These are phyloP conservation scores for Cucurbita ficifolia DNA, from an alignment of 306 rosid species.

Conservation along the genomic window DNA sequence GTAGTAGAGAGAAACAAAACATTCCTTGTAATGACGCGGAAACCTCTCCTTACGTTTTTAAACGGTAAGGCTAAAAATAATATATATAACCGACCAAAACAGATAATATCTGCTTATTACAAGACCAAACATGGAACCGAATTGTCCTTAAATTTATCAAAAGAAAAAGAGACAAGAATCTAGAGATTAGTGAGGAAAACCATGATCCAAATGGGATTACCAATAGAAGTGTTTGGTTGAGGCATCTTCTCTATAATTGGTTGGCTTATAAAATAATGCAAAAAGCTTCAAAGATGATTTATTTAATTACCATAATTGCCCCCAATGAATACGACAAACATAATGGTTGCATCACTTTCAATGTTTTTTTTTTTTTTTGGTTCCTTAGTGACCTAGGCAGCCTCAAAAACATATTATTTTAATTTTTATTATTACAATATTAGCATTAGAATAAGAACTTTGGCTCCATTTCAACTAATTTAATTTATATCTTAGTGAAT, in stretches of 20 bases:
- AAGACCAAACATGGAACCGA: background rate
- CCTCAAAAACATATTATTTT: background rate
- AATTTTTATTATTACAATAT: background rate
- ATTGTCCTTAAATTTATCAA: background rate
- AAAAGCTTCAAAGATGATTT: background rate
- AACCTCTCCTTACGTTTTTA: too few relatives aligned
- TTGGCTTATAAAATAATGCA: background rate
- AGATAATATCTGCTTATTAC: too few relatives aligned
- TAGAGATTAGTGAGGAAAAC: slow-evolving; percentile 1
- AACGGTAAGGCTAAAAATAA: too few relatives aligned
- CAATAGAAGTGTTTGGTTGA: slow-evolving; percentile 7
- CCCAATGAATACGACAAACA: background rate
- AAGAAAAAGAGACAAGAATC: background rate
- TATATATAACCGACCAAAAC: too few relatives aligned
- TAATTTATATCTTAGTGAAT: background rate
- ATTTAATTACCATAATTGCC: background rate
- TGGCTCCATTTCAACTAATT: background rate
- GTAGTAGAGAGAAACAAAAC: too few relatives aligned
- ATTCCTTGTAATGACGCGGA: too few relatives aligned
- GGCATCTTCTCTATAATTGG: slow-evolving; percentile 18
- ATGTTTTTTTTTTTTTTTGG: background rate
- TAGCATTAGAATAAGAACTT: background rate
- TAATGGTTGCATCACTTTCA: background rate
- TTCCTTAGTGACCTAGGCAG: background rate
- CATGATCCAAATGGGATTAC: slow-evolving; percentile 9